A percentile compares a stretch with the other conserved stretches of the same genome.
Evolutionary conservation across 257 asterid species (phyloP).

Genomic region (Rhazya stricta): DNA sequence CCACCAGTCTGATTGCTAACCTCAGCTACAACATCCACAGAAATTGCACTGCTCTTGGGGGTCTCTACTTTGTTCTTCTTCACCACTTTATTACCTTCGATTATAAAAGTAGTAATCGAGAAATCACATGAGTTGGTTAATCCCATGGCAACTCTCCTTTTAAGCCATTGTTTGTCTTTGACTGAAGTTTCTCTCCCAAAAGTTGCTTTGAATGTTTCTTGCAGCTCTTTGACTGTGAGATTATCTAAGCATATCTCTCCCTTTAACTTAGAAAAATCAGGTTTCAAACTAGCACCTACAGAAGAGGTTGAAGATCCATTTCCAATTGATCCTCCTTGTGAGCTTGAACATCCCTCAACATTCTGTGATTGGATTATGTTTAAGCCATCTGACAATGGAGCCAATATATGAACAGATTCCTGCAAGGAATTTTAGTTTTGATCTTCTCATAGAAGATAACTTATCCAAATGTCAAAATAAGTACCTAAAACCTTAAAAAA

Average conservation of each 20-base stretch:
- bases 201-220: constrained; percentile 84
- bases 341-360: constrained; percentile 34
- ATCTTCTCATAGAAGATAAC: constrained; percentile 7
- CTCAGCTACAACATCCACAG: constrained; percentile 41
- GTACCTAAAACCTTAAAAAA: not conserved
- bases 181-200: constrained; percentile 95
- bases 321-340: constrained; percentile 32
- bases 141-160: constrained; percentile 91
- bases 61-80: constrained; percentile 42
- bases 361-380: constrained; percentile 28
- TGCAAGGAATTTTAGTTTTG: constrained; percentile 27
- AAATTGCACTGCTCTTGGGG: constrained; percentile 29
- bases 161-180: constrained; percentile 94
- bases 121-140: constrained; percentile 82
- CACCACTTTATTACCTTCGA: constrained; percentile 53
- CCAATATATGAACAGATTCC: constrained; percentile 33
- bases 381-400: constrained; percentile 27
- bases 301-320: constrained; percentile 37
- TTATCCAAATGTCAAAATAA: not conserved
- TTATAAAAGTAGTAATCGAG: constrained; percentile 57
- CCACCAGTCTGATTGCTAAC: constrained; percentile 29
- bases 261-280: constrained; percentile 73
- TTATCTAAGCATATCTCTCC: constrained; percentile 80
- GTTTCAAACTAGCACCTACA: constrained; percentile 39
- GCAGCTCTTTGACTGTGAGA: constrained; percentile 81